Evolutionary conservation across 1,284 basidiomycete species (phyloP).

Genomic region (Vanrija sp.): DNA sequence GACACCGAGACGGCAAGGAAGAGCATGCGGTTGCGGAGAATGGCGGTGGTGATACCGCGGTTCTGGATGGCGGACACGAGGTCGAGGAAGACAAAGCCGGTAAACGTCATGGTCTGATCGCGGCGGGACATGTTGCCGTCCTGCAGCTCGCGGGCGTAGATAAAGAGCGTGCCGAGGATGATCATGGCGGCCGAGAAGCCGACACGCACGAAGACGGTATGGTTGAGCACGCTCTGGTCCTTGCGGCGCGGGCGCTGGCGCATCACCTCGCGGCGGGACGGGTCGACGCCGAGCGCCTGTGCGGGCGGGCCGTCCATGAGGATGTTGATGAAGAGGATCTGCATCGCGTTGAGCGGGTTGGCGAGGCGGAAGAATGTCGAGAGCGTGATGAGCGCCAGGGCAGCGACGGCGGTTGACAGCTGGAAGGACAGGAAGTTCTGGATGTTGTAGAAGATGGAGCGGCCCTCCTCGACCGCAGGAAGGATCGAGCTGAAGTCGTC

Average conservation of each 20-base stretch:
- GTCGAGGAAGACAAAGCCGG: conserved; percentile 94
- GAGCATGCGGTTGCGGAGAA: conserved; percentile 83
- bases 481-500: conserved; percentile 95
- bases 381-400: conserved; percentile 87
- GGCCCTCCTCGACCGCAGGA: conserved; percentile 93
- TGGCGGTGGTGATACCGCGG: conserved; percentile 74
- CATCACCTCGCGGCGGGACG: conserved; percentile 88
- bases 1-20: conserved; percentile 80
- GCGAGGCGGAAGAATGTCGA: conserved; percentile 83
- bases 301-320: conserved; percentile 98
- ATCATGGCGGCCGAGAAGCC: conserved; percentile 88
- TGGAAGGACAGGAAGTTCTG: conserved; percentile 98
- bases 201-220: conserved; percentile 69
- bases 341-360: conserved; percentile 96
- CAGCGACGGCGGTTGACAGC: conserved; percentile 91
- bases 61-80: conserved; percentile 92
- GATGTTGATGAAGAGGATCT: conserved; percentile 98
- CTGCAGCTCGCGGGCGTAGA: conserved; percentile 76
- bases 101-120: conserved; percentile 95
- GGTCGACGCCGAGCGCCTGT: conserved; percentile 94
- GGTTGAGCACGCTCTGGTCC: conserved; percentile 79
- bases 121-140: conserved; percentile 75
- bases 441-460: conserved; percentile 98
- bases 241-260: conserved; percentile 80
- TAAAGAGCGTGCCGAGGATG: conserved; percentile 78